Evolutionary conservation across 805 yeast species (phyloP).

Genomic region (Cyberlindnera euphorbiae): DNA sequence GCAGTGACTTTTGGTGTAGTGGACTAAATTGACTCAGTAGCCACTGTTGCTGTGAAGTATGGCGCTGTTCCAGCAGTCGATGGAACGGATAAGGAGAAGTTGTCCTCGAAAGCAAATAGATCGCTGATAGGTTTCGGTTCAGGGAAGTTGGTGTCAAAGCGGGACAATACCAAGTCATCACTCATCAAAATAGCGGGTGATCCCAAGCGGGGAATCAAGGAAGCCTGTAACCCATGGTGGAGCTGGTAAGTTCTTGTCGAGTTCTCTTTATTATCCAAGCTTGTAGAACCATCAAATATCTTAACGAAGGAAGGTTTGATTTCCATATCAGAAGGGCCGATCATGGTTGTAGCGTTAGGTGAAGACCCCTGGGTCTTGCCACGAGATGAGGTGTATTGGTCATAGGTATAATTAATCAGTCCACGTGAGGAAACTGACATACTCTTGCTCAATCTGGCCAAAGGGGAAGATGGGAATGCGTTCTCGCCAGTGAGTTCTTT

Average conservation of each 20-base stretch:
- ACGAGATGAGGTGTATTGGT: not conserved
- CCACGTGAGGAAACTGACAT: not conserved
- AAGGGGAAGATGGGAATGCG: slow-evolving; percentile 2
- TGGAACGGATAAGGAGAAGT: slow-evolving; percentile 12
- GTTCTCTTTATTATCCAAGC: too few relatives aligned
- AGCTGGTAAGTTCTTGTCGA: not conserved
- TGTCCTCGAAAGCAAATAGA: slow-evolving; percentile 12
- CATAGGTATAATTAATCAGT: slow-evolving; percentile 5
- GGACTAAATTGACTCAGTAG: too few relatives aligned
- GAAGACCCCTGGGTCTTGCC: slow-evolving; percentile 1
- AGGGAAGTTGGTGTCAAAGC: slow-evolving; percentile 19
- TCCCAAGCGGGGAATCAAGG: not conserved
- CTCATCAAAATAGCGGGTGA: slow-evolving; percentile 3
- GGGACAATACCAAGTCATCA: slow-evolving; percentile 12
- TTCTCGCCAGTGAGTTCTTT: too few relatives aligned
- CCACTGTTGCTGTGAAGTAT: too few relatives aligned
- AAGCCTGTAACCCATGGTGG: not conserved
- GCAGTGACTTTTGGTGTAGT: too few relatives aligned
- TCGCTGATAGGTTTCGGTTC: slow-evolving; percentile 18
- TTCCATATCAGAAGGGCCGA: slow-evolving; percentile 10
- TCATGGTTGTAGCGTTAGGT: slow-evolving; percentile 3
- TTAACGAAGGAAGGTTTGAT: slow-evolving; percentile 1
- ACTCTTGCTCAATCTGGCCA: slow-evolving; percentile 1
- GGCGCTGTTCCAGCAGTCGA: slow-evolving; percentile 4
- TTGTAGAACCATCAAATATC: too few relatives aligned